phyloP scores from a whole-genome alignment of 805 yeast genomes.

The Blastobotrys peoriensis region DNA sequence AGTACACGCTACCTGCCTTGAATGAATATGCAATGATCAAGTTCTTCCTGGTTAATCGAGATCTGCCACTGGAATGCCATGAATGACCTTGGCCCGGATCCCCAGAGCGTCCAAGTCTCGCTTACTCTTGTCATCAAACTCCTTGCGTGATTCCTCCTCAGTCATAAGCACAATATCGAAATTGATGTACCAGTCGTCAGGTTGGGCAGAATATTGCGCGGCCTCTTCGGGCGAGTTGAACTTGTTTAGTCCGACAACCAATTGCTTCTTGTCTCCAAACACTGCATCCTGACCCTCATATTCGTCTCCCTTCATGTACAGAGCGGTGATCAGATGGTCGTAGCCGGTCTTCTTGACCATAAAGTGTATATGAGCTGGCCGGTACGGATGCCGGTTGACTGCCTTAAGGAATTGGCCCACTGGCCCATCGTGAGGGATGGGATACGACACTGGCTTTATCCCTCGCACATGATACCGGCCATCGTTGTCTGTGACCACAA shows the following conservation, averaged over 20 bases:
- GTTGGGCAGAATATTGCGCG: slow-evolving; percentile 7
- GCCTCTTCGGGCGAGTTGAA: slow-evolving; percentile 12
- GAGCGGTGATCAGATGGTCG: slow-evolving; percentile 31
- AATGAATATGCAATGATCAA: too few relatives aligned
- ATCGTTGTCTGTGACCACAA: slow-evolving; percentile 25
- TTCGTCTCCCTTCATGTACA: slow-evolving; percentile 28
- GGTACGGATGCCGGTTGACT: slow-evolving; percentile 34
- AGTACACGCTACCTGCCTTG: too few relatives aligned
- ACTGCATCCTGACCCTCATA: slow-evolving; percentile 32
- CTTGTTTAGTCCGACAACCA: slow-evolving; percentile 12
- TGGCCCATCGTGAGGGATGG: slow-evolving; percentile 38
- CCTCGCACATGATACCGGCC: slow-evolving; percentile 29
- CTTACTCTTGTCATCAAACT: slow-evolving; percentile 9
- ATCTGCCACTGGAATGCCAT: slow-evolving; percentile 18
- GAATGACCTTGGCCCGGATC: slow-evolving; percentile 10
- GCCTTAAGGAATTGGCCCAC: slow-evolving; percentile 31
- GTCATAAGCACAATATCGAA: slow-evolving; percentile 17
- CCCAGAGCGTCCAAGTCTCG: slow-evolving; percentile 12
- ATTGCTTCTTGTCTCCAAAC: slow-evolving; percentile 33
- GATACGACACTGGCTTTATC: slow-evolving; percentile 34
- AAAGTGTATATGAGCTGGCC: slow-evolving; percentile 34
- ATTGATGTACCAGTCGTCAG: slow-evolving; percentile 13
- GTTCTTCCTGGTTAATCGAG: slow-evolving; percentile 7
- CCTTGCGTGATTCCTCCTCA: slow-evolving; percentile 11
- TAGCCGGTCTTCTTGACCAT: slow-evolving; percentile 25